Conservation (phyloP, 2,329 filamentous ascomycete species). For the Paraphoma sp. region DNA sequence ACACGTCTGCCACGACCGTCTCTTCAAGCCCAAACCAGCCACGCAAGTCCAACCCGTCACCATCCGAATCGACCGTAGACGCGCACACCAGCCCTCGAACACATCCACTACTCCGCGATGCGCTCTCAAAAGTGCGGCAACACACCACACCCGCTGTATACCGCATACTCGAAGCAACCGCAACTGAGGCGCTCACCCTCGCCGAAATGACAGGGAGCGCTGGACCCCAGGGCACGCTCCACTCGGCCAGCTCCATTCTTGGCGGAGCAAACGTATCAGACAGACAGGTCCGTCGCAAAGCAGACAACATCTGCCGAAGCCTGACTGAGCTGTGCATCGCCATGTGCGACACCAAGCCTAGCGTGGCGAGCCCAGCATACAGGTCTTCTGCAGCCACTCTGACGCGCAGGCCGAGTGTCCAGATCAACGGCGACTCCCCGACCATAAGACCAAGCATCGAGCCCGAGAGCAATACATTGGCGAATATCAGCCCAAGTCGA, state of each 20-base stretch:
- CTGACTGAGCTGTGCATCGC: slow-evolving; percentile 92
- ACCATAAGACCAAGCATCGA: slow-evolving; percentile 43
- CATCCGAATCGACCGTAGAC: slow-evolving; percentile 52
- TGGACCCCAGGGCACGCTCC: slow-evolving; percentile 67
- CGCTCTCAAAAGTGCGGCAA: slow-evolving; percentile 77
- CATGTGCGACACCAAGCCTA: slow-evolving; percentile 57
- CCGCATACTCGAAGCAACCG: slow-evolving; percentile 78
- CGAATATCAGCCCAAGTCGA: slow-evolving; percentile 43
- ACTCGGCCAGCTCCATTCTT: slow-evolving; percentile 70
- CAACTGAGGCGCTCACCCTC: slow-evolving; percentile 79
- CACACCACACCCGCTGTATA: slow-evolving; percentile 76
- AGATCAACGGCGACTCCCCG: slow-evolving; percentile 45
- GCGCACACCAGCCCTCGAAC: slow-evolving; percentile 59
- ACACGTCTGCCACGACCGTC: slow-evolving; percentile 87
- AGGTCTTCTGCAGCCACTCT: slow-evolving; percentile 27
- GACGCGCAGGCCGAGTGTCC: slow-evolving; percentile 44
- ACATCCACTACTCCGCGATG: slow-evolving; percentile 81
- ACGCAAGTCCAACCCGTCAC: slow-evolving; percentile 57
- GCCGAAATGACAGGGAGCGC: slow-evolving; percentile 77
- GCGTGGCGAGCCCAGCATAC: slow-evolving; percentile 38
- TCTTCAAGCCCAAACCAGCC: slow-evolving; percentile 85
- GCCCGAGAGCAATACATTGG: slow-evolving; percentile 39
- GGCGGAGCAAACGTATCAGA: slow-evolving; percentile 71
- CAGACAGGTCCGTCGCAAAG: slow-evolving; percentile 85
- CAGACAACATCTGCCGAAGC: slow-evolving; percentile 90